These are phyloP conservation scores for Dactylellina drechsleri DNA, from an alignment of 2,329 filamentous ascomycete species.

Conservation along the genomic window DNA sequence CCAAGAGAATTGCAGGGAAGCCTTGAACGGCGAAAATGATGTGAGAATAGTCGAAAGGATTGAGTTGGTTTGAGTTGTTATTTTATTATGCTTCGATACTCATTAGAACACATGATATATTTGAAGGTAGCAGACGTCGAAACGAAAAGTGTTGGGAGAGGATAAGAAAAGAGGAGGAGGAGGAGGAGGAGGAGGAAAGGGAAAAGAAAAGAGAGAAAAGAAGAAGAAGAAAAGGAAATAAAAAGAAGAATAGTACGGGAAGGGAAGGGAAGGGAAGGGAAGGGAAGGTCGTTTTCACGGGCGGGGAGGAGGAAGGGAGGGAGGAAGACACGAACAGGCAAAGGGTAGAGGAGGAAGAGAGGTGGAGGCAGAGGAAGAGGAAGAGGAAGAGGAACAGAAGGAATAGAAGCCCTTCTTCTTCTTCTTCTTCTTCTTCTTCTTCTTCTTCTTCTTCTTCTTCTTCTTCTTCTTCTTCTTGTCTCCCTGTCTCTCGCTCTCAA, in stretches of 20 bases:
- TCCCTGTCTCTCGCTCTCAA: no score
- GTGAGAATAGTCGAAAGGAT: no score
- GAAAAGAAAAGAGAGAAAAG: conserved; percentile 9
- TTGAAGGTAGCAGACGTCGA: conserved; percentile 16
- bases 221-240: conserved; percentile 25
- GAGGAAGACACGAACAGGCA: not conserved
- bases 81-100: no score
- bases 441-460: no score
- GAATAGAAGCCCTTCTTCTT: no score
- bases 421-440: no score
- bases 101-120: not conserved
- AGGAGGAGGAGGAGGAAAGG: conserved; percentile 15
- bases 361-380: not conserved
- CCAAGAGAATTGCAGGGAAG: no score
- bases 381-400: not conserved
- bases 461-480: no score
- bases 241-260: conserved; percentile 12
- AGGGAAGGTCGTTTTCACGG: conserved; percentile 4
- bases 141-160: conserved; percentile 16
- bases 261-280: conserved; percentile 4
- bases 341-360: no score
- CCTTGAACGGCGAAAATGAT: no score
- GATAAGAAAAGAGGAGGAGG: conserved; percentile 33
- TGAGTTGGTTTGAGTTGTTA: no score
- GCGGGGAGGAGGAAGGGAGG: not conserved